Conservation (phyloP, 2,329 filamentous ascomycete species). For the Teratosphaeria nubilosa region DNA sequence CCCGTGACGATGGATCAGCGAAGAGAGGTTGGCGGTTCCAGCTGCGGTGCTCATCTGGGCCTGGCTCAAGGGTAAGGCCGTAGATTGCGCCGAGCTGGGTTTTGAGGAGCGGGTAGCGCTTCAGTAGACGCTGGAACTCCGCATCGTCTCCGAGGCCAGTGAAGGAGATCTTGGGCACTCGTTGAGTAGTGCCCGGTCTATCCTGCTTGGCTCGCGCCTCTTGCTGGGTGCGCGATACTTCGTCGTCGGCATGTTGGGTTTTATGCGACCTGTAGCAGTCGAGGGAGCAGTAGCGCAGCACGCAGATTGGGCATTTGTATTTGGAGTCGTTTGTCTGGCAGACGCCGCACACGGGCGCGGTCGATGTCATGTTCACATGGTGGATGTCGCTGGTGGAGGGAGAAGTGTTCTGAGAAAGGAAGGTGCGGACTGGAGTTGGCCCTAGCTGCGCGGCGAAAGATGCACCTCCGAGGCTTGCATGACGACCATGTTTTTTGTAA, state of each 20-base stretch:
- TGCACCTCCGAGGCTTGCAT: slow-evolving; percentile 12
- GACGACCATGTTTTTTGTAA: not conserved
- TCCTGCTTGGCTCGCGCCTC: slow-evolving; percentile 4
- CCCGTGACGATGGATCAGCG: slow-evolving; percentile 2
- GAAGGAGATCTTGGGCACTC: slow-evolving; percentile 19
- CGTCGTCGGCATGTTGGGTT: slow-evolving; percentile 17
- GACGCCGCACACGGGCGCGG: slow-evolving; percentile 31
- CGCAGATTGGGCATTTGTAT: slow-evolving; percentile 42
- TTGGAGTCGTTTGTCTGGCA: slow-evolving; percentile 36
- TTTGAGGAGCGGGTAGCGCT: slow-evolving; percentile 24
- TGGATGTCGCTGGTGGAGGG: not conserved
- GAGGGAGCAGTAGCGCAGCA: slow-evolving; percentile 35
- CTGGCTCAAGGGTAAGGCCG: slow-evolving; percentile 26
- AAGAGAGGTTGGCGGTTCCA: slow-evolving; percentile 19
- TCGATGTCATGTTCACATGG: slow-evolving; percentile 17
- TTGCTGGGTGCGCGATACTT: not conserved
- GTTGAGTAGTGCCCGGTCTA: slow-evolving; percentile 15
- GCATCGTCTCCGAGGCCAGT: slow-evolving; percentile 23
- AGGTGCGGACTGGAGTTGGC: not conserved
- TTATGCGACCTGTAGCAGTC: slow-evolving; percentile 31
- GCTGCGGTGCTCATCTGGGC: slow-evolving; percentile 17
- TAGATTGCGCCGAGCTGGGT: slow-evolving; percentile 26
- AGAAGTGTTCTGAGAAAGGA: not conserved
- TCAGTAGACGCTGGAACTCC: slow-evolving; percentile 24
- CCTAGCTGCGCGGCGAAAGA: slow-evolving; percentile 5